phyloP scores from a whole-genome alignment of 2,329 filamentous ascomycete species.

The Clarireedia sp. region DNA sequence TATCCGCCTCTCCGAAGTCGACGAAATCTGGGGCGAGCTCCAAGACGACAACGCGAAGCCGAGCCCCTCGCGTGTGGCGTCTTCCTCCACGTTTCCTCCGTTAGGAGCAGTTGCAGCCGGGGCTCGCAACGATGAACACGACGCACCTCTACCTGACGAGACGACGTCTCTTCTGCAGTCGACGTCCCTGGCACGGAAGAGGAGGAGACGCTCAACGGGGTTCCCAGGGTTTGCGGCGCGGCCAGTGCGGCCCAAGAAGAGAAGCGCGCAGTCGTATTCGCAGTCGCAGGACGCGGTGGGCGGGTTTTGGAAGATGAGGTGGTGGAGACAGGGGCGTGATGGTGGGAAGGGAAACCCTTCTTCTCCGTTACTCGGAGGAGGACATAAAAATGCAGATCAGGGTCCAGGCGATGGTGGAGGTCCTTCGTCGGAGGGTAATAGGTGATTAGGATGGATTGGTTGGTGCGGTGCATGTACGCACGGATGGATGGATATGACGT shows the following conservation, averaged over 20 bases:
- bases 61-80: conserved; percentile 15
- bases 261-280: conserved; percentile 24
- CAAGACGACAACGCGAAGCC: conserved; percentile 56
- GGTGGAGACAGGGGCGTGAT: conserved; percentile 36
- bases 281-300: conserved; percentile 40
- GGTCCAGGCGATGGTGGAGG: background rate
- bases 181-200: conserved; percentile 27
- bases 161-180: conserved; percentile 21
- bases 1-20: conserved; percentile 47
- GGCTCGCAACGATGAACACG: background rate
- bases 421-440: background rate
- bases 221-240: conserved; percentile 55
- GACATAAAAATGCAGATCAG: background rate
- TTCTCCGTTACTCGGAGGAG: conserved; percentile 5
- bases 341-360: conserved; percentile 18
- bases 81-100: conserved; percentile 8
- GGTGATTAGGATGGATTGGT: background rate
- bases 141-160: conserved; percentile 19
- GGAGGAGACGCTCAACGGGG: conserved; percentile 50
- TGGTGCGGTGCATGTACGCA: no score
- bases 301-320: conserved; percentile 46
- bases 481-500: no score
- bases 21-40: conserved; percentile 82
- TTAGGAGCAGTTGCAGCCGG: background rate
- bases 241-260: conserved; percentile 22